Base-by-base conservation (phyloP, 2,329 filamentous ascomycete genomes). In the Mariannaea sp. region DNA sequence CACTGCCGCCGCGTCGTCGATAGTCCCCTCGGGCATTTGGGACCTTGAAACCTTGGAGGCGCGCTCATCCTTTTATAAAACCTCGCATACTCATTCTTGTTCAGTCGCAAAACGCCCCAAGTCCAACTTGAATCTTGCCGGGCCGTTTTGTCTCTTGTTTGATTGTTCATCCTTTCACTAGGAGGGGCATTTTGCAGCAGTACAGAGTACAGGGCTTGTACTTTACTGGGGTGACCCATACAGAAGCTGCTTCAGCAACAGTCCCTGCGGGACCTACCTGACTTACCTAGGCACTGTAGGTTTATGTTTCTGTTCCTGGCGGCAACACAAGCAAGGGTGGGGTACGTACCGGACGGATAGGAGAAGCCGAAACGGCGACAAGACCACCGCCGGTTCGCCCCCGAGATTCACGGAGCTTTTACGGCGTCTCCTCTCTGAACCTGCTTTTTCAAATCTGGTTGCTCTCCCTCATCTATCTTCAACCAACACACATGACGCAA, bases 271-370 rank as follows among this genome's bases (percentile, higher is more conserved):
- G n/a, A n/a, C n/a, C n/a, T n/a, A n/a, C n/a, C n/a, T n/a, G n/a
- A n/a, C n/a, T n/a, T n/a, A n/a, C n/a, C n/a, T n/a, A n/a, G n/a
- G n/a, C n/a, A n/a, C n/a, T n/a, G n/a, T n/a, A n/a, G n/a, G n/a
- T 24, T 24, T 24, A 5, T 24, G 5, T 5, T 24, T 24, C 8
- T 42, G 42, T 56, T 33, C 49, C 17, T 49, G 24, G 52, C 49
- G 61, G 59, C 54, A 65, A 65, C n/a, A n/a, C n/a, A n/a, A n/a
- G n/a, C n/a, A n/a, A n/a, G n/a, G n/a, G n/a, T n/a, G n/a, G 54
- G 53, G 63, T 66, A 63, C 63, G 54, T 39, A 60, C 61, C 63
- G 63, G 63, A 61, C 63, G 63, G 63, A 61, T 57, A 57, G 49
- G 45, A 58, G 54, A 45, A 66, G 59, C 63, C 61, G 63, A 63